Percentiles rank a stretch among this genome's conserved stretches.
Evolutionary conservation across 202 grass and related monocot species (phyloP).

Genomic region (Dendrocalamus latiflorus): DNA sequence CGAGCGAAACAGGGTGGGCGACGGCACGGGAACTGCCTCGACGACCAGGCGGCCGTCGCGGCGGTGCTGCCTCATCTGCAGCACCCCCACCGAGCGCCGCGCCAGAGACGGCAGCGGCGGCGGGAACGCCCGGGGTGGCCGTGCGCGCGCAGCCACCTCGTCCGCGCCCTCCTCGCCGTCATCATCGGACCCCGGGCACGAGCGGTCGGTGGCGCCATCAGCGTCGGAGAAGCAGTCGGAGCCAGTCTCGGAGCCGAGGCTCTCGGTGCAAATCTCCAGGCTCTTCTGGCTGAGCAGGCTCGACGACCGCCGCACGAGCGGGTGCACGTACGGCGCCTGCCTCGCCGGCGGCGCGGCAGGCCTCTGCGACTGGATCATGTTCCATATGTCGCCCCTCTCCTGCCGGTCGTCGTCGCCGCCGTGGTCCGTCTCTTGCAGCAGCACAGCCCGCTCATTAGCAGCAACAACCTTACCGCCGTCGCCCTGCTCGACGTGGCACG

Average conservation of each 20-base stretch:
- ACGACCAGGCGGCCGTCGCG: conserved; percentile 53
- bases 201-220: conserved; percentile 27
- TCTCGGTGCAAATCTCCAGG: conserved; percentile 70
- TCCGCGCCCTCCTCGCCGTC: not conserved
- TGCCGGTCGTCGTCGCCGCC: conserved; percentile 24
- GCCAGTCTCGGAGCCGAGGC: conserved; percentile 67
- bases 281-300: conserved; percentile 74
- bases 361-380: conserved; percentile 58
- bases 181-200: conserved; percentile 27
- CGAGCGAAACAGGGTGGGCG: conserved; percentile 46
- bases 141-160: not conserved
- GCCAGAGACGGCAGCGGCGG: conserved; percentile 59
- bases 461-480: not conserved
- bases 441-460: conserved; percentile 15
- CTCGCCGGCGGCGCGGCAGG: not conserved
- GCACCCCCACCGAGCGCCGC: conserved; percentile 31
- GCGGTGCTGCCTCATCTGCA: conserved; percentile 61
- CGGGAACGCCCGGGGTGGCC: conserved; percentile 36
- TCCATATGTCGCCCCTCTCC: conserved; percentile 52
- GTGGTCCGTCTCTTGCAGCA: conserved; percentile 32
- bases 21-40: conserved; percentile 40
- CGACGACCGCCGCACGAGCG: no score
- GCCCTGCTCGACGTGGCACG: conserved; percentile 30
- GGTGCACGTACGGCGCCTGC: conserved; percentile 49
- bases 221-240: conserved; percentile 56